These are phyloP conservation scores for Pyrenophora seminiperda DNA, from an alignment of 2,329 filamentous ascomycete species.

Conservation along the genomic window DNA sequence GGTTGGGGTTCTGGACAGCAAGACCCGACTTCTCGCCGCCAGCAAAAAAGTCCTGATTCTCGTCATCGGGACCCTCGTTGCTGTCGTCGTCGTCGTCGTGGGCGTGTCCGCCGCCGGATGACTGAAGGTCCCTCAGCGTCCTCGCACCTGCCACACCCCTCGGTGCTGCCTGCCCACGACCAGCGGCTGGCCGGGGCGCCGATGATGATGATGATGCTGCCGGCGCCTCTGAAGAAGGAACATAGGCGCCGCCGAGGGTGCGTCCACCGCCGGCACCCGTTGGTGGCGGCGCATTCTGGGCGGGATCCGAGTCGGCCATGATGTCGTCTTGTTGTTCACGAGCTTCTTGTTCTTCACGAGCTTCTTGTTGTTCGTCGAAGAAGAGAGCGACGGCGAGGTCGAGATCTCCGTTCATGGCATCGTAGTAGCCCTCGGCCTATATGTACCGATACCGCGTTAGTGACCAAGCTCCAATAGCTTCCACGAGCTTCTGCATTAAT, in stretches of 20 bases:
- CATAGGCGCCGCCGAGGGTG: slow-evolving; percentile 45
- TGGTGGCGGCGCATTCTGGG: slow-evolving; percentile 29
- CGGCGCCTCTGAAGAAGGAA: slow-evolving; percentile 32
- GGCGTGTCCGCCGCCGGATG: slow-evolving; percentile 49
- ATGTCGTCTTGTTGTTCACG: slow-evolving; percentile 33
- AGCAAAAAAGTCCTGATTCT: slow-evolving; percentile 73
- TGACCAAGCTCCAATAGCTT: slow-evolving; percentile 27
- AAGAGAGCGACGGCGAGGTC: slow-evolving; percentile 53
- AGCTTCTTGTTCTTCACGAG: slow-evolving; percentile 30
- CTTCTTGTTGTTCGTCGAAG: slow-evolving; percentile 46
- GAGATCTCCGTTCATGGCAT: slow-evolving; percentile 53
- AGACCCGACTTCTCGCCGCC: slow-evolving; percentile 85
- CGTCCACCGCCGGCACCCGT: slow-evolving; percentile 41
- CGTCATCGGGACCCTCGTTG: slow-evolving; percentile 65
- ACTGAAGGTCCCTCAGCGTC: slow-evolving; percentile 55
- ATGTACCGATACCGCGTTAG: slow-evolving; percentile 24
- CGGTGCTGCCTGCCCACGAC: slow-evolving; percentile 36
- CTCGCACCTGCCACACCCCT: slow-evolving; percentile 41
- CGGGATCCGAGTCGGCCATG: slow-evolving; percentile 42
- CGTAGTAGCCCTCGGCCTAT: slow-evolving; percentile 55
- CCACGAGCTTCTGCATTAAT: slow-evolving; percentile 39
- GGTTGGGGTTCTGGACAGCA: slow-evolving; percentile 68
- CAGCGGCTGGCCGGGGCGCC: slow-evolving; percentile 22
- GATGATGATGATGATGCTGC: slow-evolving; percentile 17
- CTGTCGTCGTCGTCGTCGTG: slow-evolving; percentile 57